Conservation (phyloP, 176 grass and related monocot species). For the Tuctoria greenei region DNA sequence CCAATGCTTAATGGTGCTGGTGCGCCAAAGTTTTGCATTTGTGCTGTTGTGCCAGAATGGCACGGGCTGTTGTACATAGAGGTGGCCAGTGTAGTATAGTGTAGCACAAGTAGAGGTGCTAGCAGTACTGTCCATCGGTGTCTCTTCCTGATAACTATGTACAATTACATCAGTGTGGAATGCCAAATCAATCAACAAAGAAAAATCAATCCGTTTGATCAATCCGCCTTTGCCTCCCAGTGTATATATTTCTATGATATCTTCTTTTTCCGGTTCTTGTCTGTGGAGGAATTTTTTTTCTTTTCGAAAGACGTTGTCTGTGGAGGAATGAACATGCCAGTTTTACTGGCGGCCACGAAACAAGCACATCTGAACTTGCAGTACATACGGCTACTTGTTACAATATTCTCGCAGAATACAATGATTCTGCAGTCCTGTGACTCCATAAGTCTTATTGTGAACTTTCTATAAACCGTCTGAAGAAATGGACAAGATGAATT, state of each 20-base stretch:
- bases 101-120: constrained; percentile 9
- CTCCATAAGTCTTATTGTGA: not conserved
- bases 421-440: not conserved
- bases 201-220: not conserved
- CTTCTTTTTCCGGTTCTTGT: not conserved
- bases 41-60: constrained; percentile 31
- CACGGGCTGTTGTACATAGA: constrained; percentile 40
- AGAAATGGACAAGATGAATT: not conserved
- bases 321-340: not conserved
- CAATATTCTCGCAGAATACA: not conserved
- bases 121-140: constrained; percentile 15
- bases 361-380: not conserved
- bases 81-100: constrained; percentile 13
- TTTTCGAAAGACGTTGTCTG: too few relatives aligned
- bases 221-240: not conserved
- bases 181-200: not conserved
- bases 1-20: constrained; percentile 1
- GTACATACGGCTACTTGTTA: not conserved
- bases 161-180: constrained; percentile 31
- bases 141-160: constrained; percentile 19
- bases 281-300: too few relatives aligned
- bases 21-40: constrained; percentile 16
- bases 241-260: not conserved
- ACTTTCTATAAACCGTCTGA: not conserved
- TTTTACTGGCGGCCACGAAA: not conserved